Percentiles rank a stretch among this genome's conserved stretches.
These are phyloP conservation scores for Blastomyces emzantsi DNA, from an alignment of 2,329 filamentous ascomycete genomes.

Conservation along the genomic window DNA sequence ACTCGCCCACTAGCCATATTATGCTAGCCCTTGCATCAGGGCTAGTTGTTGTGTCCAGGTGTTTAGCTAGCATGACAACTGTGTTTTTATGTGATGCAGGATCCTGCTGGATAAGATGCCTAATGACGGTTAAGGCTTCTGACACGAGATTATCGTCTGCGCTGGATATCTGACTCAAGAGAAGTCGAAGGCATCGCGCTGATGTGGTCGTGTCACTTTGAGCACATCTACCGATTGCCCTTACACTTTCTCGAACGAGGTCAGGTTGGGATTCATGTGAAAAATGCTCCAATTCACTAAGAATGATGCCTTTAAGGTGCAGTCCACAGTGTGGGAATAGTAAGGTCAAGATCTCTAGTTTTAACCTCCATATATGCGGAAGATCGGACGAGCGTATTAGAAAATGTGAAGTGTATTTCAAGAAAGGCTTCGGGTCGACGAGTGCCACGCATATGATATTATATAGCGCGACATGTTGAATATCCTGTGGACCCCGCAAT, in stretches of 20 bases:
- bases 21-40: conserved; percentile 87
- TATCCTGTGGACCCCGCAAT: conserved; percentile 73
- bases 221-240: conserved; percentile 88
- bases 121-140: conserved; percentile 87
- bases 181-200: conserved; percentile 67
- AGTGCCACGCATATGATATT: conserved; percentile 94
- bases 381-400: conserved; percentile 72
- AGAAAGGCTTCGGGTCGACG: conserved; percentile 65
- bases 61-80: conserved; percentile 79
- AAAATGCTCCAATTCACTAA: conserved; percentile 92
- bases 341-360: conserved; percentile 81
- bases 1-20: conserved; percentile 95
- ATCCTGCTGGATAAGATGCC: conserved; percentile 89
- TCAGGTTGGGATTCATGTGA: conserved; percentile 64
- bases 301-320: conserved; percentile 72
- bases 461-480: conserved; percentile 81
- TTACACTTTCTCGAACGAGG: conserved; percentile 78
- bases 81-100: conserved; percentile 72
- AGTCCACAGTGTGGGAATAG: conserved; percentile 75
- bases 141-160: conserved; percentile 80
- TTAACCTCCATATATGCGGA: conserved; percentile 76
- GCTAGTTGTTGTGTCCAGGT: conserved; percentile 79
- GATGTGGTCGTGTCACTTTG: conserved; percentile 65
- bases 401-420: conserved; percentile 82
- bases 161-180: conserved; percentile 81